A percentile compares a stretch with the other conserved stretches of the same genome.
These are phyloP conservation scores for Trichoderma sp. DNA, from an alignment of 2,329 filamentous ascomycete species.

Conservation along the genomic window DNA sequence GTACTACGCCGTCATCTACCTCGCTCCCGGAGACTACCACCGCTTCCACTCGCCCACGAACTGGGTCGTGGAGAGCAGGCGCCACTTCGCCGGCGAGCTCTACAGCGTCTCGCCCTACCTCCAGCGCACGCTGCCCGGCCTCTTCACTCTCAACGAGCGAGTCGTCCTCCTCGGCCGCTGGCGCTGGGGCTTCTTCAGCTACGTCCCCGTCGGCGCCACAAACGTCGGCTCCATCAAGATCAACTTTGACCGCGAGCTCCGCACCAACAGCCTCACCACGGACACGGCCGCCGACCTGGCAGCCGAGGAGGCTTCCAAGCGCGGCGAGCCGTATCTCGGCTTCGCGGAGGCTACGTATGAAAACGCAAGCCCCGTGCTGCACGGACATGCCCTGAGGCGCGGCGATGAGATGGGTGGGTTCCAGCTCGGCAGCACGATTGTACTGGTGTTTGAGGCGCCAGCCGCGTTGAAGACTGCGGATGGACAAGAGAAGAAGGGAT, in stretches of 20 bases:
- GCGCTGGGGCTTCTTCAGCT: constrained; percentile 97
- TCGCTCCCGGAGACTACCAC: constrained; percentile 97
- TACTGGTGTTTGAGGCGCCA: constrained; percentile 94
- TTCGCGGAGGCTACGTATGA: constrained; percentile 91
- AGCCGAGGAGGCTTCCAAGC: constrained; percentile 72
- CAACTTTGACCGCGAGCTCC: constrained; percentile 93
- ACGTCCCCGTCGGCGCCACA: constrained; percentile 92
- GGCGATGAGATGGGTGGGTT: constrained; percentile 99
- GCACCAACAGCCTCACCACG: constrained; percentile 88
- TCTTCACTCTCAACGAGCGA: constrained; percentile 96
- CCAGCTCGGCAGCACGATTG: constrained; percentile 90
- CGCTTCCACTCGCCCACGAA: constrained; percentile 94
- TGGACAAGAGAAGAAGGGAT: constrained; percentile 65
- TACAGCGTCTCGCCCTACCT: constrained; percentile 95
- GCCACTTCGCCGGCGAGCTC: constrained; percentile 96
- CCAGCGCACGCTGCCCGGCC: constrained; percentile 84
- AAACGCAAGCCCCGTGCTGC: constrained; percentile 72
- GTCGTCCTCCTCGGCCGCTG: constrained; percentile 91
- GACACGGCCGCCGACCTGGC: constrained; percentile 89
- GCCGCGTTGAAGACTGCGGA: constrained; percentile 56
- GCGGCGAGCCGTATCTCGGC: constrained; percentile 83
- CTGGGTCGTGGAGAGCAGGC: constrained; percentile 91
- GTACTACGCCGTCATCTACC: constrained; percentile 93
- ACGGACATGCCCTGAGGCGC: constrained; percentile 78
- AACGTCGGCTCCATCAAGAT: constrained; percentile 96